Evolutionary conservation across 2,329 filamentous ascomycete species (phyloP).

Genomic region (Colletotrichum zoysiae): DNA sequence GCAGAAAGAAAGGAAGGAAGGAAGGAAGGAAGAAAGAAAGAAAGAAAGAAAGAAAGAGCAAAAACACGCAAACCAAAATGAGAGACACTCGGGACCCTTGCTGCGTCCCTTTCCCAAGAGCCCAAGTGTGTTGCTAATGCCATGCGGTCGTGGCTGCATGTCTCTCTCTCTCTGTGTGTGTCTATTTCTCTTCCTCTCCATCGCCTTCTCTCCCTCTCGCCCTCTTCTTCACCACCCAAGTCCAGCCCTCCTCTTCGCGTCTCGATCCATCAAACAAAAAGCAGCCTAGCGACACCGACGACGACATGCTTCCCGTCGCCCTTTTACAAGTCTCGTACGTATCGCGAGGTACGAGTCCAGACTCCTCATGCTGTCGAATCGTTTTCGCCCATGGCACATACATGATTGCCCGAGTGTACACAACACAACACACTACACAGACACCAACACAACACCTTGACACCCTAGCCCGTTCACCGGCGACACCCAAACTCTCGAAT

Average conservation of each 20-base stretch:
- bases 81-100: conserved; percentile 32
- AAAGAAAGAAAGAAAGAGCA: background rate
- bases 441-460: conserved; percentile 20
- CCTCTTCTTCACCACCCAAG: background rate
- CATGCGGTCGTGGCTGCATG: conserved; percentile 20
- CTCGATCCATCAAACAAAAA: background rate
- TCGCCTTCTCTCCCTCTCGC: background rate
- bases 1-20: background rate
- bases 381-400: conserved; percentile 15
- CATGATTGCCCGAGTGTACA: conserved; percentile 17
- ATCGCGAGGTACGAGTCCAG: conserved; percentile 9
- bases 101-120: conserved; percentile 17
- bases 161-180: background rate
- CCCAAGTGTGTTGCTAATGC: conserved; percentile 9
- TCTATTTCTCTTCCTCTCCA: background rate
- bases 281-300: background rate
- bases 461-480: conserved; percentile 21
- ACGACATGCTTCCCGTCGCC: background rate
- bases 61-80: background rate
- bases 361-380: conserved; percentile 1
- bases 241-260: background rate
- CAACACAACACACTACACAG: conserved; percentile 18
- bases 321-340: background rate
- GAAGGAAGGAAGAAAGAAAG: background rate
- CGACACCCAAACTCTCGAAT: conserved; percentile 26